phyloP scores from a whole-genome alignment of 2,329 filamentous ascomycete species.

The Pseudofabraea citricarpa region DNA sequence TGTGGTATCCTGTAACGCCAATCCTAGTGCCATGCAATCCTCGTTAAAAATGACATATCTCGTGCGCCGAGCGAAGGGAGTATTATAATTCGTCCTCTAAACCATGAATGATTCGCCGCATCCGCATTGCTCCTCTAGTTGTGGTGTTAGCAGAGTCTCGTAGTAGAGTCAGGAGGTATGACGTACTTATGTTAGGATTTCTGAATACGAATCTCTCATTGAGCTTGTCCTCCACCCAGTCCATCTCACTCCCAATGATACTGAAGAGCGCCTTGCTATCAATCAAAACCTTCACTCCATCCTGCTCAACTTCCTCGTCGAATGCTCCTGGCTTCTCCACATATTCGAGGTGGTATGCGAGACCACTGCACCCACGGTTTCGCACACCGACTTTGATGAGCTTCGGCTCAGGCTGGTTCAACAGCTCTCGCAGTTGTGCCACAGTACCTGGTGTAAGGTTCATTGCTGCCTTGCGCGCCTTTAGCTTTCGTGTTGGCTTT shows the following conservation, averaged over 20 bases:
- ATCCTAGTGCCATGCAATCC: slow-evolving; percentile 24
- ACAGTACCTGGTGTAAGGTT: slow-evolving; percentile 77
- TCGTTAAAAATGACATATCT: slow-evolving; percentile 10
- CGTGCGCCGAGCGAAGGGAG: slow-evolving; percentile 5
- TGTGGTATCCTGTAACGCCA: slow-evolving; percentile 19
- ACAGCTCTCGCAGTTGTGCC: slow-evolving; percentile 67
- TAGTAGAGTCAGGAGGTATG: background rate
- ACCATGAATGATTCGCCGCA: slow-evolving; percentile 97
- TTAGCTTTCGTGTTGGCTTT: slow-evolving; percentile 62
- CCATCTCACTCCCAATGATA: slow-evolving; percentile 98
- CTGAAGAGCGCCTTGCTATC: slow-evolving; percentile 97
- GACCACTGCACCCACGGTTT: slow-evolving; percentile 88
- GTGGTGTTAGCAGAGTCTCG: slow-evolving; percentile 24
- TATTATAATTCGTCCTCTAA: slow-evolving; percentile 27
- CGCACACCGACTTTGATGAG: slow-evolving; percentile 91
- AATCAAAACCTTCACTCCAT: slow-evolving; percentile 91
- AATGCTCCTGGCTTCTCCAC: slow-evolving; percentile 86
- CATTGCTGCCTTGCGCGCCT: slow-evolving; percentile 86
- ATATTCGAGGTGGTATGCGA: slow-evolving; percentile 92
- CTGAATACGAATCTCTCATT: slow-evolving; percentile 89
- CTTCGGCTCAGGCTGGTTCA: slow-evolving; percentile 84
- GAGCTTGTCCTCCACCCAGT: slow-evolving; percentile 95
- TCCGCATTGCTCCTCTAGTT: slow-evolving; percentile 84
- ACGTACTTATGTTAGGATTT: slow-evolving; percentile 98
- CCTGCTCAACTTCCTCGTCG: slow-evolving; percentile 91